Evolutionary conservation across 345 rosid species (phyloP).

Genomic region (Camelina sativa): DNA sequence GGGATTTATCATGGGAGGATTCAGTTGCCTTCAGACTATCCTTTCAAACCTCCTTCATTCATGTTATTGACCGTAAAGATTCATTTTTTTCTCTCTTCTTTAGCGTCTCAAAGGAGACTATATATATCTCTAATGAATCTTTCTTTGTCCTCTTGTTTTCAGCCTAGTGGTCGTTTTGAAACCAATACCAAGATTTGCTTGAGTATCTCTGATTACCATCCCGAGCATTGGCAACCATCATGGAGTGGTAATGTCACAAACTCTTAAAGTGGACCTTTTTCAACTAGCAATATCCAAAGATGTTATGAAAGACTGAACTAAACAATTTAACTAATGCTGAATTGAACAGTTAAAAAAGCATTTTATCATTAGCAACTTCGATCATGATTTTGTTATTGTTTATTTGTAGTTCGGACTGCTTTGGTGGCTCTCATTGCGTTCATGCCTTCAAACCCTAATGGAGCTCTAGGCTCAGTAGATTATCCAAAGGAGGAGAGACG

Average conservation of each 20-base stretch:
- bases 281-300: neutral
- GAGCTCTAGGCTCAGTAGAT: slow-evolving; percentile 94
- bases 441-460: slow-evolving; percentile 93
- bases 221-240: slow-evolving; percentile 99
- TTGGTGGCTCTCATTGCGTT: slow-evolving; percentile 91
- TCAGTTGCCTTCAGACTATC: slow-evolving; percentile 92
- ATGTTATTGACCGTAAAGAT: slow-evolving; percentile 75
- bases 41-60: slow-evolving; percentile 96
- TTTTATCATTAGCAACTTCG: neutral
- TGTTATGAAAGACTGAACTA: neutral
- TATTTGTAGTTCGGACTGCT: slow-evolving; percentile 84
- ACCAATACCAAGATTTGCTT: slow-evolving; percentile 94
- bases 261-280: neutral
- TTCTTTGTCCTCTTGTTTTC: slow-evolving; percentile 19
- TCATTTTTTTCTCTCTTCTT: slow-evolving; percentile 20
- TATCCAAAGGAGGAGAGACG: slow-evolving; percentile 87
- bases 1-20: slow-evolving; percentile 99
- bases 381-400: neutral
- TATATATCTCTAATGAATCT: neutral
- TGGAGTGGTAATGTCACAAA: slow-evolving; percentile 76
- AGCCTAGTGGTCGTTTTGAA: slow-evolving; percentile 98
- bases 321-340: neutral
- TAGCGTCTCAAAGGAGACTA: neutral
- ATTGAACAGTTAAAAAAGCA: neutral
- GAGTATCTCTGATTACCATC: slow-evolving; percentile 97